Conservation (phyloP, 257 asterid species). For the Nemophila menziesii region DNA sequence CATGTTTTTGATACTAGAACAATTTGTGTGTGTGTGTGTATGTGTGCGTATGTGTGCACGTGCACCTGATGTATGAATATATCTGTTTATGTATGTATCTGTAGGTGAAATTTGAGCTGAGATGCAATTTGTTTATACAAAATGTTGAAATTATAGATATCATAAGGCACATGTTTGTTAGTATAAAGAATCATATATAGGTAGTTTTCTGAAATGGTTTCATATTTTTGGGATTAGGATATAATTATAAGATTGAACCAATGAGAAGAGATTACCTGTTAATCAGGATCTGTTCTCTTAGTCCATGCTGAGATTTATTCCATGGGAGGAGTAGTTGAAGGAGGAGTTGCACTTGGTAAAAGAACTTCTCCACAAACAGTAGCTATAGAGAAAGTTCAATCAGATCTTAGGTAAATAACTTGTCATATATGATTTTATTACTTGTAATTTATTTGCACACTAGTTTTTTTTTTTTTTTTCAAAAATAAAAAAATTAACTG, state of each 20-base stretch:
- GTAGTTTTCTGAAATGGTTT: too few relatives aligned
- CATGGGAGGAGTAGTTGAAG: constrained; percentile 89
- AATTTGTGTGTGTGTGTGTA: neutral
- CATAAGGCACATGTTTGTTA: too few relatives aligned
- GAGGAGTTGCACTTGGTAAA: constrained; percentile 56
- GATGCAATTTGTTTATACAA: too few relatives aligned
- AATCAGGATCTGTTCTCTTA: constrained; percentile 48
- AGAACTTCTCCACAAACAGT: constrained; percentile 47
- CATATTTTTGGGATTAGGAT: neutral
- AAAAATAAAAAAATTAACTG: neutral
- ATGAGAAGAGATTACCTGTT: constrained; percentile 31
- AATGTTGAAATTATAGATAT: too few relatives aligned
- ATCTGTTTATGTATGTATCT: too few relatives aligned
- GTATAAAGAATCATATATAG: too few relatives aligned
- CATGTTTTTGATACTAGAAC: neutral
- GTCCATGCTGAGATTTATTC: constrained; percentile 85
- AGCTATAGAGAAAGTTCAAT: constrained; percentile 63
- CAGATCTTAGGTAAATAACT: constrained; percentile 74
- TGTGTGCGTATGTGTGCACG: neutral
- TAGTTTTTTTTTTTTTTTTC: constrained; percentile 5
- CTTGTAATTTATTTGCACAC: neutral
- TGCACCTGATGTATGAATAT: too few relatives aligned
- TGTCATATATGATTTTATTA: constrained; percentile 10
- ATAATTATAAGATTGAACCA: neutral
- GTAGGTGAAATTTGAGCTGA: too few relatives aligned